Evolutionary conservation across 495 filamentous ascomycete species (phyloP), one percentile per base, ranked within the genome.

Genomic region (Pyronema domesticum): DNA sequence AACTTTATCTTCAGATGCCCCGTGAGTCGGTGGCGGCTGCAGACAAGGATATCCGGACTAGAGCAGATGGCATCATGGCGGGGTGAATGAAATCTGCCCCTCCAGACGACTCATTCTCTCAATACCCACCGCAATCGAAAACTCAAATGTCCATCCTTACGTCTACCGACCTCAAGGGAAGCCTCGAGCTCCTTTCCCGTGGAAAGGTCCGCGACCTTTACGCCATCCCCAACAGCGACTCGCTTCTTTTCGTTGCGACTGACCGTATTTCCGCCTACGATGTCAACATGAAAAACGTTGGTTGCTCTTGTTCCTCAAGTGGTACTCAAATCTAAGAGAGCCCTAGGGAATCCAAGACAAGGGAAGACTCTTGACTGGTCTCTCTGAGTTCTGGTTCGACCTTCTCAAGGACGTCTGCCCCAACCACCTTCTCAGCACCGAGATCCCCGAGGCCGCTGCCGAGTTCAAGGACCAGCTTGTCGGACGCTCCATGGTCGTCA

Each of bases 261-360:
- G 89, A 98, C 68, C 82, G 89, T 57, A 93, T 95, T 70, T 94
- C 85, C 52, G 89, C 89, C 50, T 94, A 85, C 72, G 89, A 95
- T 76, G 85, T 94, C 59, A 78, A 94, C 59, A 81, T 94, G 78
- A 72, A 74, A 63, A 94, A 94, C 75, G 82, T 82, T 30, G 23
- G 23, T 30, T 30, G 23, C 23, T 30, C 23, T 30, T 30, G 23
- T 30, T 19, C 37, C 35, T 33, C 3, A 37, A 18, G 30, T 33
- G 18, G 15, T 11, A 54, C 45, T 15, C n/a, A 50, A 19, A 46
- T 17, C 14, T 23, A 44, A 37, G 14, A 11, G 47, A 10, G 10
- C 17, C 45, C 49, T 52, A 85, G 79, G 88, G 88, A 44, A 78
- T 95, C 45, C 83, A 85, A 4, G 69, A 78, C 60, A 95, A 94